Evolutionary conservation across 345 rosid species (phyloP), one percentile per base, ranked within the genome.

Genomic region (Citrus trifoliata): DNA sequence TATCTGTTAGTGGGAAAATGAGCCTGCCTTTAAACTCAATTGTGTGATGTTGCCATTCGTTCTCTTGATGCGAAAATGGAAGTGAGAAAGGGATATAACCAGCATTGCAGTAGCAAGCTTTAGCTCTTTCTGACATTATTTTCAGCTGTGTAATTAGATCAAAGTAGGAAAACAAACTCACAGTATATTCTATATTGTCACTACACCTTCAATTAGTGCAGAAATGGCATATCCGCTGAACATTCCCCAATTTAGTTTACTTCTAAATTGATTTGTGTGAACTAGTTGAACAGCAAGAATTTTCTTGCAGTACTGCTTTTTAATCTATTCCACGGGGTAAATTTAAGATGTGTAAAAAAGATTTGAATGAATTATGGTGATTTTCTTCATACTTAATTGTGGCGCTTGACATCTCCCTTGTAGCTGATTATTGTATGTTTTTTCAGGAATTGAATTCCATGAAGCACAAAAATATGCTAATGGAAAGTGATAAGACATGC

Each of bases 371-470:
- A 24, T 55, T 24, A 35, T 21, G 53, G 64, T 63, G 63, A 27
- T 35, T 9, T 24, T 2, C 33, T 71, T 38, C 59, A 25, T 61
- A 55, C 67, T 42, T 24, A 35, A 32, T 58, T 61, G 28, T 37
- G 71, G 46, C 70, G 7, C 35, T 61, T 76, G 71, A 38, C 30
- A 25, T 64, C 42, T 60, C 59, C 46, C 16, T 1, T 16, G n/a
- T 42, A 51, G 82, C 79, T 82, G 81, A 56, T 80, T 40, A 63
- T 14, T 51, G 6, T 62, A 3, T 63, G 6, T 18, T 75, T 13
- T 24, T 84, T 67, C 92, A 93, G 98, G 98, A 93, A 85, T 74
- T 95, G 87, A 85, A 83, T 78, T 66, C 90, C 12, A 86, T 86
- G 78, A 90, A 89, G 89, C 84, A 83, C 77, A 90, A 89, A 78